Percentiles rank a stretch among this genome's conserved stretches.
phyloP scores from a whole-genome alignment of 768 basidiomycete genomes.

The Suillus discolor region DNA sequence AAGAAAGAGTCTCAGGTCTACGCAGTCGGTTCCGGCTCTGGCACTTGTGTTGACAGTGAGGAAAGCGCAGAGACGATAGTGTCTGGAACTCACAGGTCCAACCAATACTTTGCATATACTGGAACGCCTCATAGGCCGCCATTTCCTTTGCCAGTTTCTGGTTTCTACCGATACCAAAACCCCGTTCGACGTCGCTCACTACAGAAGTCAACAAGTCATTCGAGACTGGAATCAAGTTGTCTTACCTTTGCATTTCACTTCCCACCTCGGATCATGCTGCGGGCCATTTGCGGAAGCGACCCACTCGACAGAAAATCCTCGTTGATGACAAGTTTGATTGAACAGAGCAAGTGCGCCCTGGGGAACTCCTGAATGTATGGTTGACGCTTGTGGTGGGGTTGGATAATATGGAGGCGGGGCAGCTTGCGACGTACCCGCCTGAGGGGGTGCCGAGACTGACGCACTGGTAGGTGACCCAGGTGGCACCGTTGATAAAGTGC shows the following conservation, averaged over 20 bases:
- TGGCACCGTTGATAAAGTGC: conserved; percentile 1
- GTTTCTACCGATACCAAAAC: conserved; percentile 54
- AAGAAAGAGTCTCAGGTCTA: not conserved
- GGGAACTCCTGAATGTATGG: conserved; percentile 34
- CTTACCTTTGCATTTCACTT: conserved; percentile 55
- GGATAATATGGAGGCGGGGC: conserved; percentile 26
- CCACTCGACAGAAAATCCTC: conserved; percentile 45
- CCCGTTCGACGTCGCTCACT: conserved; percentile 56
- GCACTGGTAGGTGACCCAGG: conserved; percentile 13
- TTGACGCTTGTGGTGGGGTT: conserved; percentile 14
- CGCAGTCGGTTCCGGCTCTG: not conserved
- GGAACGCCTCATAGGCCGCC: conserved; percentile 59
- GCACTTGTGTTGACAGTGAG: conserved; percentile 1
- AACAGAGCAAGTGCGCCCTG: conserved; percentile 41
- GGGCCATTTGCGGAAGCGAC: conserved; percentile 48
- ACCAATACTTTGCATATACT: conserved; percentile 37
- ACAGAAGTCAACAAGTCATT: not conserved
- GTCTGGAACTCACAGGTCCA: conserved; percentile 41
- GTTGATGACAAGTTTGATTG: conserved; percentile 56
- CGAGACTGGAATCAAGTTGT: conserved; percentile 7
- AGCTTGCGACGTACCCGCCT: conserved; percentile 13
- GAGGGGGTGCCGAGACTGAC: conserved; percentile 17
- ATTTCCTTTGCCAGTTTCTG: conserved; percentile 69
- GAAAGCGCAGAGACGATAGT: not conserved
- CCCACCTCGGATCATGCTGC: conserved; percentile 59